Conservation (phyloP, 192 early-diverging fungal genomes). For the Coemansia guatemalensis region DNA sequence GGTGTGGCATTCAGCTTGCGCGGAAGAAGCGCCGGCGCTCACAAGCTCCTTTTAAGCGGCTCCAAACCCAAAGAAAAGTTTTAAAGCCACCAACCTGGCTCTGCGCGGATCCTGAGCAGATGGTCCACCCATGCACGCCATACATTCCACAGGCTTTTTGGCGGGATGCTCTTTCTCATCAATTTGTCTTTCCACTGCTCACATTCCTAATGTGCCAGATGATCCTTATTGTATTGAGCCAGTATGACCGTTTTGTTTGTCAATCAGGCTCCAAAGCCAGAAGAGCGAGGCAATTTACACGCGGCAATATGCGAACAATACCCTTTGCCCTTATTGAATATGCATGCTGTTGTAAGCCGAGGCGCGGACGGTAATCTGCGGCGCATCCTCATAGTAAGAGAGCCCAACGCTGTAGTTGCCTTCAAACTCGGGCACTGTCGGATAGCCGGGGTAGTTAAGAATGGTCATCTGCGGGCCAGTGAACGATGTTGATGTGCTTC, state of each 20-base stretch:
- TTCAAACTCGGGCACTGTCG: constrained; percentile 30
- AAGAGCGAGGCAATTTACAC: no score
- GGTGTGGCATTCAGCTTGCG: no score
- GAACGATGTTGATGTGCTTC: constrained; percentile 13
- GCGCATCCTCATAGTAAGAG: constrained; percentile 6
- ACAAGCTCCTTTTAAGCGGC: no score
- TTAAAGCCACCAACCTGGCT: no score
- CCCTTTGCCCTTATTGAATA: background rate
- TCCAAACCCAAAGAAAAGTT: no score
- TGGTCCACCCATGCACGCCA: no score
- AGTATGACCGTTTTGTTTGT: no score
- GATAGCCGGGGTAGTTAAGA: constrained; percentile 23
- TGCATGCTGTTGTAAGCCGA: constrained; percentile 42
- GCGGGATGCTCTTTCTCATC: no score
- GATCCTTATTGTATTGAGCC: constrained; percentile 24
- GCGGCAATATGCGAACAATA: constrained; percentile 9
- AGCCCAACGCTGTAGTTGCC: constrained; percentile 28
- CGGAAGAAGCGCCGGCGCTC: no score
- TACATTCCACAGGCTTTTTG: no score
- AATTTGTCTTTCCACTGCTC: constrained; percentile 19
- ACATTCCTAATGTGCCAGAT: constrained; percentile 14
- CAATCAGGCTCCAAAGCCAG: no score
- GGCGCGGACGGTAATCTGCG: background rate
- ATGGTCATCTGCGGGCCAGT: constrained; percentile 25
- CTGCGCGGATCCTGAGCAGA: no score